phyloP scores from a whole-genome alignment of 2,329 filamentous ascomycete genomes.

The Diaporthe sp. region DNA sequence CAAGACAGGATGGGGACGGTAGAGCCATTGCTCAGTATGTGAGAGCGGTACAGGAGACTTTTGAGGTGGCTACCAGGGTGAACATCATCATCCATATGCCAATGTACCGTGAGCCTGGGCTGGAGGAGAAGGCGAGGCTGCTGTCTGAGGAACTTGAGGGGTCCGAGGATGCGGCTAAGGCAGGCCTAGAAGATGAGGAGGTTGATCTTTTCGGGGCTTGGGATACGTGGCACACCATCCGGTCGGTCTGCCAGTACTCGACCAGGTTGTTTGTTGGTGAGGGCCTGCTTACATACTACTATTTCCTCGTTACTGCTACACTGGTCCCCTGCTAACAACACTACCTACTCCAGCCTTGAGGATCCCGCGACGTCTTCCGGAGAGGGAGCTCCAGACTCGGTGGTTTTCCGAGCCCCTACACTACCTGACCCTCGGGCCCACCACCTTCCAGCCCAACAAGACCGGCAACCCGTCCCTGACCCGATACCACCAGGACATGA shows the following conservation, averaged over 20 bases:
- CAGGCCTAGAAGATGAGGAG: constrained; percentile 52
- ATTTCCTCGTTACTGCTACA: constrained; percentile 6
- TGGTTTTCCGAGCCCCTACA: constrained; percentile 80
- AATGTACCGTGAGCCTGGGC: constrained; percentile 81
- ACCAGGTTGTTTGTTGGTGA: constrained; percentile 86
- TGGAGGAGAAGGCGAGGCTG: constrained; percentile 66
- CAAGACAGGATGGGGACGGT: constrained; percentile 67
- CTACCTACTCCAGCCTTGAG: constrained; percentile 61
- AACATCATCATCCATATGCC: constrained; percentile 86
- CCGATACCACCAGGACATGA: constrained; percentile 72
- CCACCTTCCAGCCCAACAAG: constrained; percentile 72
- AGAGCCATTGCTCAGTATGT: constrained; percentile 81
- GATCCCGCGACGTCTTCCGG: constrained; percentile 71
- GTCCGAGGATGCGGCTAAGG: constrained; percentile 49
- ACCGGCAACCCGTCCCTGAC: constrained; percentile 73
- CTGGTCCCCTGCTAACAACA: constrained; percentile 4
- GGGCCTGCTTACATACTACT: constrained; percentile 50
- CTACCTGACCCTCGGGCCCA: constrained; percentile 68
- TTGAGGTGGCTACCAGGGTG: constrained; percentile 81
- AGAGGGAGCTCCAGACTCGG: constrained; percentile 72
- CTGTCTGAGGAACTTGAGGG: constrained; percentile 60
- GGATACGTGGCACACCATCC: constrained; percentile 94
- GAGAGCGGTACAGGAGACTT: constrained; percentile 84
- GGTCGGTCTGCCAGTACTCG: constrained; percentile 88
- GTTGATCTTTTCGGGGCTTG: constrained; percentile 84